These are phyloP conservation scores for Suhomyces prunicola DNA, from an alignment of 805 yeast species.

Conservation along the genomic window DNA sequence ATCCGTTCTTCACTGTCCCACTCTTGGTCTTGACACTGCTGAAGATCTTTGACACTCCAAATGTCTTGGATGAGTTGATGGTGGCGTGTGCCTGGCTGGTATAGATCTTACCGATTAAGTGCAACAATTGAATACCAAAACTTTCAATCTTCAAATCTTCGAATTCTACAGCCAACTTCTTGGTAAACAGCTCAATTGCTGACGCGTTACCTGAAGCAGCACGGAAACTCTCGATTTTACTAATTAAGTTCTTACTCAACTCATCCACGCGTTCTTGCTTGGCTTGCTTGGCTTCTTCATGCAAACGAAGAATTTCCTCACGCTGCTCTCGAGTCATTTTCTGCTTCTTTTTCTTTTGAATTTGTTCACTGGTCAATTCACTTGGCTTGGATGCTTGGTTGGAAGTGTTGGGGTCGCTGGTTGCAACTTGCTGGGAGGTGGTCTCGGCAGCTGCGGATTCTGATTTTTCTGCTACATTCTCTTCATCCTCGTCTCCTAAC, in stretches of 20 bases:
- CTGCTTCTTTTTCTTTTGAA: slow-evolving; percentile 28
- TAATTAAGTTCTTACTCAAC: slow-evolving; percentile 46
- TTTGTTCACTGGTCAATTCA: slow-evolving; percentile 18
- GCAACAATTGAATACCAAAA: slow-evolving; percentile 86
- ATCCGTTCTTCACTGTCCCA: slow-evolving; percentile 76
- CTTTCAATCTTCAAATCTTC: slow-evolving; percentile 90
- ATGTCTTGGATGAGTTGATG: slow-evolving; percentile 70
- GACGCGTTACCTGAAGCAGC: slow-evolving; percentile 64
- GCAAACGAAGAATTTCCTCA: slow-evolving; percentile 49
- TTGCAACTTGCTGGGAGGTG: slow-evolving; percentile 1
- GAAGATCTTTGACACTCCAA: slow-evolving; percentile 84
- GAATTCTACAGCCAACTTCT: slow-evolving; percentile 56
- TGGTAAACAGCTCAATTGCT: slow-evolving; percentile 54
- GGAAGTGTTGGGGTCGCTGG: not conserved
- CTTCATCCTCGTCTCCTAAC: slow-evolving; percentile 38
- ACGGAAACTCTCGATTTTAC: slow-evolving; percentile 44
- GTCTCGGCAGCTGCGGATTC: not conserved
- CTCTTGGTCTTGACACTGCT: slow-evolving; percentile 83
- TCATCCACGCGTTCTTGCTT: slow-evolving; percentile 49
- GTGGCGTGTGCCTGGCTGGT: slow-evolving; percentile 69
- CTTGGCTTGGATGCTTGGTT: not conserved
- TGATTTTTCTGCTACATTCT: slow-evolving; percentile 14
- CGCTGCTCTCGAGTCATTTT: slow-evolving; percentile 37
- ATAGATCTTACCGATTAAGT: slow-evolving; percentile 79
- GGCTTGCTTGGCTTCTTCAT: slow-evolving; percentile 52